Conservation (phyloP, 805 yeast species). For the Tetrapisispora pingtungensis region DNA sequence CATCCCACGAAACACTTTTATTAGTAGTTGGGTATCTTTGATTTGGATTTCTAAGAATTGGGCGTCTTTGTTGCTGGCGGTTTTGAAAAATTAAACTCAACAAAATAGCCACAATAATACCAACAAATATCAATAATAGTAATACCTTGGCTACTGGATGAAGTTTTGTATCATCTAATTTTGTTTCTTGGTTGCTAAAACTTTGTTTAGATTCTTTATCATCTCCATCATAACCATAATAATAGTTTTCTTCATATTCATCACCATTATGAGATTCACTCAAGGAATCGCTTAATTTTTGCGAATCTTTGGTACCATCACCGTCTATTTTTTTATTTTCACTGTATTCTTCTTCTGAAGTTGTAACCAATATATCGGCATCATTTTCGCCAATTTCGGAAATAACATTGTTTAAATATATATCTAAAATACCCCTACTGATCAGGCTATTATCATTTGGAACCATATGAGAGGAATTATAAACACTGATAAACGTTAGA, state of each 20-base stretch:
- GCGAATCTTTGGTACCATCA: slow-evolving; percentile 24
- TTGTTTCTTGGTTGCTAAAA: slow-evolving; percentile 35
- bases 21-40: neutral
- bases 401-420: slow-evolving; percentile 36
- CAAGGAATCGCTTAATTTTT: slow-evolving; percentile 19
- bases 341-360: slow-evolving; percentile 22
- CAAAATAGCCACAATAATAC: neutral
- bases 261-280: slow-evolving; percentile 35
- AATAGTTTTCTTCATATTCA: slow-evolving; percentile 7
- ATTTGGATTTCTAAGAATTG: neutral
- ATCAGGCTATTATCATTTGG: slow-evolving; percentile 70
- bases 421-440: slow-evolving; percentile 61
- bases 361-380: slow-evolving; percentile 35
- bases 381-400: slow-evolving; percentile 45
- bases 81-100: neutral
- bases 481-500: slow-evolving; percentile 64
- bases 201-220: slow-evolving; percentile 39
- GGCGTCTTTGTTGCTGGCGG: neutral
- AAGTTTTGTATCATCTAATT: slow-evolving; percentile 29
- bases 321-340: slow-evolving; percentile 26
- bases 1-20: slow-evolving; percentile 1
- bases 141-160: neutral
- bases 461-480: slow-evolving; percentile 86
- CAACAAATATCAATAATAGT: neutral
- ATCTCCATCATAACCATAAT: slow-evolving; percentile 7